Evolutionary conservation across 116 monocot species (phyloP).

Genomic region (Zostera marina): DNA sequence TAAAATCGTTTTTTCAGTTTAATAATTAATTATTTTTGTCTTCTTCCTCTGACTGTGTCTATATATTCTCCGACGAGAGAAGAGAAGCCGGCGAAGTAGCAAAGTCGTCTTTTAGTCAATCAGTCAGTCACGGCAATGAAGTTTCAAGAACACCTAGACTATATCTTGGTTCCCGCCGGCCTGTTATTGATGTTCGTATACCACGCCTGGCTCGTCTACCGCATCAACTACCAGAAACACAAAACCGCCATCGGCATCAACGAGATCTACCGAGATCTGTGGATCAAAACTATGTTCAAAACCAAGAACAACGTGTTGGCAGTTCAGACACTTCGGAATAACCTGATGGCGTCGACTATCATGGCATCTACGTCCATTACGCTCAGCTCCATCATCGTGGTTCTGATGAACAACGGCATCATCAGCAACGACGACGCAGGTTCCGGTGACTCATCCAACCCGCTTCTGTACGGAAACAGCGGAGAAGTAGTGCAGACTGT

Average conservation of each 20-base stretch:
- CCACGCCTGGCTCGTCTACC: slow-evolving; percentile 18
- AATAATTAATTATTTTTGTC: no score
- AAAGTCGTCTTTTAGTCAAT: no score
- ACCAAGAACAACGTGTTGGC: slow-evolving; percentile 41
- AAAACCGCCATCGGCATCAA: slow-evolving; percentile 20
- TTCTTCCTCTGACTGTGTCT: no score
- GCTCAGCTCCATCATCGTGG: neutral
- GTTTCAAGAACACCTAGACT: slow-evolving; percentile 4
- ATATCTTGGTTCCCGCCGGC: slow-evolving; percentile 12
- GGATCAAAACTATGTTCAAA: slow-evolving; percentile 15
- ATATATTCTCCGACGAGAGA: no score
- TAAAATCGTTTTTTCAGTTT: no score
- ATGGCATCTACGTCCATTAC: slow-evolving; percentile 41
- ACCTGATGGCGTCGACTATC: slow-evolving; percentile 67
- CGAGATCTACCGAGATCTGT: slow-evolving; percentile 1
- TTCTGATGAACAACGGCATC: neutral
- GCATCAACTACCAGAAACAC: slow-evolving; percentile 5
- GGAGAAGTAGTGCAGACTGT: slow-evolving; percentile 11
- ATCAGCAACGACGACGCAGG: neutral
- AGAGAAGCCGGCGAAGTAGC: no score
- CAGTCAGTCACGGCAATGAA: no score
- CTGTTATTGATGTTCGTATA: slow-evolving; percentile 10
- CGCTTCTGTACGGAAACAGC: slow-evolving; percentile 16
- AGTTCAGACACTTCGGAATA: slow-evolving; percentile 55
- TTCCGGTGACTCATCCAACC: no score